phyloP scores from a whole-genome alignment of 345 rosid species.

The Ceriops zippeliana region DNA sequence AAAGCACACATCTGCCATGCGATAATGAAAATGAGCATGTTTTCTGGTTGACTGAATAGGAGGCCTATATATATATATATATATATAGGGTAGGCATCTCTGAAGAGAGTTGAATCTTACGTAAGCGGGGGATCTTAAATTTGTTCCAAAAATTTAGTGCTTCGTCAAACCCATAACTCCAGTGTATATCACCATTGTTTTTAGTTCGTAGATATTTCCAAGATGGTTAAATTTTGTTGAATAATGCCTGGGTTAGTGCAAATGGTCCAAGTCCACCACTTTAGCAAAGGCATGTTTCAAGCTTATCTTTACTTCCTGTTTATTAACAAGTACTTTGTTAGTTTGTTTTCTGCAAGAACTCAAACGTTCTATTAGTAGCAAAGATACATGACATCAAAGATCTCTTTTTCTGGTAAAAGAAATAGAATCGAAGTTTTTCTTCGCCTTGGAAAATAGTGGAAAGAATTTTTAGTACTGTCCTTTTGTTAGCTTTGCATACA shows the following conservation, averaged over 20 bases:
- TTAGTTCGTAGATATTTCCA: too few relatives aligned
- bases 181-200: neutral
- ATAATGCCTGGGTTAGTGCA: neutral
- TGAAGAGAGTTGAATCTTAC: too few relatives aligned
- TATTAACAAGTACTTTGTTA: neutral
- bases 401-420: neutral
- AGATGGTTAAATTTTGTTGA: neutral
- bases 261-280: neutral
- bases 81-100: too few relatives aligned
- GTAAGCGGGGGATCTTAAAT: too few relatives aligned
- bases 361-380: neutral
- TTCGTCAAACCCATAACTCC: too few relatives aligned
- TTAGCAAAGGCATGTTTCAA: too few relatives aligned
- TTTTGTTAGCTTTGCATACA: neutral
- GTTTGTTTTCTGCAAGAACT: constrained; percentile 1
- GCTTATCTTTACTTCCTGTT: neutral
- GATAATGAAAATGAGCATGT: too few relatives aligned
- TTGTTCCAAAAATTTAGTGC: too few relatives aligned
- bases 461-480: neutral
- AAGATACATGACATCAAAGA: neutral
- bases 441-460: neutral
- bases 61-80: too few relatives aligned
- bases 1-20: too few relatives aligned
- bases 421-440: neutral
- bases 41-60: too few relatives aligned